Percentiles rank a stretch among this genome's conserved stretches.
Conservation (phyloP, 2,329 filamentous ascomycete species). For the Xylaria sp. region DNA sequence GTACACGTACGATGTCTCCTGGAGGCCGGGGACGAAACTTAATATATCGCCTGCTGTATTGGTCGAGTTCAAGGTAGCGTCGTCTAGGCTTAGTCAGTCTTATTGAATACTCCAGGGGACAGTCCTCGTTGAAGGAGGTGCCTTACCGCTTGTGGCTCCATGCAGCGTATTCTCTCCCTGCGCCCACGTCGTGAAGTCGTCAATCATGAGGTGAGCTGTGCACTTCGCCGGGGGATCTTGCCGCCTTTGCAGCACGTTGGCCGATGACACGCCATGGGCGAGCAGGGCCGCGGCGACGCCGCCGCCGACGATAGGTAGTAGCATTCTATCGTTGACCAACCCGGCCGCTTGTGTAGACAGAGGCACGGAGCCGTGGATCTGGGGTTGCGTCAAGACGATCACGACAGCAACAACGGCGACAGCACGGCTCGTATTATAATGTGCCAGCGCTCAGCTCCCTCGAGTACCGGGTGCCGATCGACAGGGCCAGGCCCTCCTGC, state of each 20-base stretch:
- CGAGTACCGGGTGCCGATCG: constrained; percentile 34
- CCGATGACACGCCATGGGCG: constrained; percentile 40
- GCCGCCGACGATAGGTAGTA: constrained; percentile 41
- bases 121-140: not conserved
- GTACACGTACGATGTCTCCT: constrained; percentile 46
- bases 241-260: constrained; percentile 33
- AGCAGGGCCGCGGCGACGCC: constrained; percentile 42
- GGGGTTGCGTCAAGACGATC: not conserved
- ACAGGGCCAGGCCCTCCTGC: constrained; percentile 28
- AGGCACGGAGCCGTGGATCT: constrained; percentile 7
- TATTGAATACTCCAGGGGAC: not conserved
- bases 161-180: constrained; percentile 41
- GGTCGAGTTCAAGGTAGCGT: constrained; percentile 45
- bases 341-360: constrained; percentile 30
- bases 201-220: constrained; percentile 48
- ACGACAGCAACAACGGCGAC: not conserved
- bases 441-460: constrained; percentile 21
- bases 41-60: constrained; percentile 42
- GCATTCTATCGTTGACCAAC: constrained; percentile 42
- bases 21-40: constrained; percentile 44
- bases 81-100: constrained; percentile 42
- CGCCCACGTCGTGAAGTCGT: constrained; percentile 51
- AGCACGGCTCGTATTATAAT: constrained; percentile 26
- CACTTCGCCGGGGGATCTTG: constrained; percentile 42
- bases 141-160: constrained; percentile 47